Evolutionary conservation across 192 early-diverging fungal genomes (phyloP), one percentile per base, ranked within the genome.

Genomic region (Coemansia sp.): DNA sequence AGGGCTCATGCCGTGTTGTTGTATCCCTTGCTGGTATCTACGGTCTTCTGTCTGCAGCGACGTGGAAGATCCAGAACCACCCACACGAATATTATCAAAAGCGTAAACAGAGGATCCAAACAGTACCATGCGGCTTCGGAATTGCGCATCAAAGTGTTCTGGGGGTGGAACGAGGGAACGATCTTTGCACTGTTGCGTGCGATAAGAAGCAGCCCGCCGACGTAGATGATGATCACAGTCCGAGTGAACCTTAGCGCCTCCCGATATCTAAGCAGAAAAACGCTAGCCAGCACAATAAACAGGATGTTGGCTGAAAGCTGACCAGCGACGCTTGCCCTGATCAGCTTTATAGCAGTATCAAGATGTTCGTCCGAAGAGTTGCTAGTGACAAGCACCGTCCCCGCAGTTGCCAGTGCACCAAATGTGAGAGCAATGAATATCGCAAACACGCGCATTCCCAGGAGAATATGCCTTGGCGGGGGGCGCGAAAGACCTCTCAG

Each of bases 41-140:
- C 24, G 14, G 8, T 18, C 15, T 56, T 26, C 20, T 21, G 15
- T 4, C 45, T 34, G 56, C 66, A 67, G 16, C 57, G 56, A n/a
- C 30, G n/a, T 16, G 66, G 66, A 4, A 67, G 16, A 60, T 67
- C 56, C 56, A 67, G 43, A 18, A 45, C 66, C 20, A 45, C 66
- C 66, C 66, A 67, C 21, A 44, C 41, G 20, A 60, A 49, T 46
- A 67, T 45, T 18, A 67, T 23, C 4, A 49, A 6, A 0, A 67
- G 24, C 43, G 56, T 68, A 26, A 68, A 61, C 35, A 62, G 44
- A 5, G 67, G 67, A 23, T 60, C 67, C 20, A 68, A 34, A 23
- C 59, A 68, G 59, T 68, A 68, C 58, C 51, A 61, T 0, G 67
- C 67, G 15, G 67, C 67, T 44, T 68, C 67, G 10, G 53, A 48